Evolutionary conservation across 2,329 filamentous ascomycete genomes (phyloP).

Genomic region (Bipolaris oryzae): DNA sequence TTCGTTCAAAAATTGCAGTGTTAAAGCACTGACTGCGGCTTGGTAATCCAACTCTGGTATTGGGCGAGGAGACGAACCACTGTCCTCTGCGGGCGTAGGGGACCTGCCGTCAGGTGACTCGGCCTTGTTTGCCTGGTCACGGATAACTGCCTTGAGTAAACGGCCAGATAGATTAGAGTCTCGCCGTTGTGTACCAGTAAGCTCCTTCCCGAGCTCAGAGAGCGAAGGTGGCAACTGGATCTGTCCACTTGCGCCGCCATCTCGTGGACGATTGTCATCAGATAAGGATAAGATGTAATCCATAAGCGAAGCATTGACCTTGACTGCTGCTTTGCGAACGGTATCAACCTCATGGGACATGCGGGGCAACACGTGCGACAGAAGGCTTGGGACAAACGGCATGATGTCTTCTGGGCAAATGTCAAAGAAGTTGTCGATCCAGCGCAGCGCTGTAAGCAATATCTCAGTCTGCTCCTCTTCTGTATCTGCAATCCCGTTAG

Average conservation of each 20-base stretch:
- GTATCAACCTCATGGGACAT: slow-evolving; percentile 91
- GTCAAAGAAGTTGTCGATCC: slow-evolving; percentile 96
- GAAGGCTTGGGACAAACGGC: slow-evolving; percentile 87
- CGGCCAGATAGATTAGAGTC: slow-evolving; percentile 48
- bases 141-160: slow-evolving; percentile 44
- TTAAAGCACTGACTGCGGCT: slow-evolving; percentile 90
- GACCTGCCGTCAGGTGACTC: slow-evolving; percentile 41
- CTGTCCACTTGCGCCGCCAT: slow-evolving; percentile 49
- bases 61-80: slow-evolving; percentile 51
- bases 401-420: slow-evolving; percentile 97
- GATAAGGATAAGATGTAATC: slow-evolving; percentile 92
- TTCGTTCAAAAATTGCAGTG: slow-evolving; percentile 91
- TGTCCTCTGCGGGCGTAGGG: slow-evolving; percentile 54
- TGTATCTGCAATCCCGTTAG: slow-evolving; percentile 45
- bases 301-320: slow-evolving; percentile 90
- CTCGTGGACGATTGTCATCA: slow-evolving; percentile 59
- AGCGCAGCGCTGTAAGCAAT: slow-evolving; percentile 85
- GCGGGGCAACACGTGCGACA: slow-evolving; percentile 89
- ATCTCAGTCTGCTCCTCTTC: slow-evolving; percentile 76
- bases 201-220: slow-evolving; percentile 49
- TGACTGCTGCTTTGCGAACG: slow-evolving; percentile 83
- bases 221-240: slow-evolving; percentile 52
- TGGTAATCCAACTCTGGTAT: slow-evolving; percentile 87
- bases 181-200: slow-evolving; percentile 47
- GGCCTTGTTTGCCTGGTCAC: slow-evolving; percentile 38